Percentiles rank a stretch among this genome's conserved stretches.
phyloP scores from a whole-genome alignment of 2,329 filamentous ascomycete species.

The Nigrograna mackinnonii region DNA sequence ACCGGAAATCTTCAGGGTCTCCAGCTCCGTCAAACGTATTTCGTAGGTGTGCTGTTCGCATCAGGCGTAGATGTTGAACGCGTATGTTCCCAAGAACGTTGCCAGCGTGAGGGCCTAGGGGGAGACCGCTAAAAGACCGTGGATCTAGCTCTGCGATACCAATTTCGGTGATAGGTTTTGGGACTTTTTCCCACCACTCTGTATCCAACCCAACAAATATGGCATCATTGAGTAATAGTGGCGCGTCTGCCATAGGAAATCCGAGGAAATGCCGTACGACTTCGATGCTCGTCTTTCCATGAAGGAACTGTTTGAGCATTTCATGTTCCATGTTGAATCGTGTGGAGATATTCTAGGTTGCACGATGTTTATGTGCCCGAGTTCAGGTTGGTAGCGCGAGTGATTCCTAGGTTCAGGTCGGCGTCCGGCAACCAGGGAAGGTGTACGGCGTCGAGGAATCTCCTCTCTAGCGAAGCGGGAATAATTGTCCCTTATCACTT shows the following conservation, averaged over 20 bases:
- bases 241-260: neutral
- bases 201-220: constrained; percentile 1
- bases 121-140: neutral
- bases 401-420: too few species aligned
- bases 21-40: constrained; percentile 14
- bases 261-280: neutral
- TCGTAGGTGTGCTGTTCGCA: constrained; percentile 14
- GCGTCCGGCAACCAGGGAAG: too few species aligned
- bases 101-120: neutral
- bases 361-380: too few species aligned
- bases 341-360: too few species aligned
- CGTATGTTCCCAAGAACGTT: neutral
- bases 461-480: too few species aligned
- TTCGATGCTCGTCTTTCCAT: neutral
- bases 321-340: too few species aligned
- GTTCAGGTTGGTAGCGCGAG: too few species aligned
- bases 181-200: constrained; percentile 19
- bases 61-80: constrained; percentile 15
- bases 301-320: too few species aligned
- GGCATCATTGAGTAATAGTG: constrained; percentile 1
- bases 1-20: constrained; percentile 16
- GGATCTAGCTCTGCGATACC: constrained; percentile 15
- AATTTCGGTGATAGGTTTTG: constrained; percentile 19
- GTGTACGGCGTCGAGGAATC: too few species aligned
- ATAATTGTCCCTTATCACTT: too few species aligned